Conservation (phyloP, 139 green algal species). For the Chlamydomonas urium region DNA sequence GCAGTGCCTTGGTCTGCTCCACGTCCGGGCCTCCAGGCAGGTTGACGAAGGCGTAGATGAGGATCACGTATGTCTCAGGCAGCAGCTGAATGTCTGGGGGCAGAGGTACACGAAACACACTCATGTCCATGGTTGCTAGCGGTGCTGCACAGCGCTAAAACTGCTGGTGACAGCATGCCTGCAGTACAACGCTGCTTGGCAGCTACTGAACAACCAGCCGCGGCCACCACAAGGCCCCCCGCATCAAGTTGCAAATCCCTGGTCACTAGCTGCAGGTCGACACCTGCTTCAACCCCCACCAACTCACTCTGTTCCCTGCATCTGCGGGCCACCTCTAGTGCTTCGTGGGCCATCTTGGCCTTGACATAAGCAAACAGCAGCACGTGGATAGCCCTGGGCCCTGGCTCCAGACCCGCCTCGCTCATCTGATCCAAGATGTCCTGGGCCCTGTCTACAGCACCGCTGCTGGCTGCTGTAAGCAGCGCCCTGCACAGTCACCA, state of each 20-base stretch:
- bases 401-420: not conserved
- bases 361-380: conserved; percentile 27
- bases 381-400: conserved; percentile 24
- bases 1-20: not conserved
- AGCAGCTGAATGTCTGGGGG: not conserved
- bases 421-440: not conserved
- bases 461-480: not conserved
- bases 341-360: conserved; percentile 9
- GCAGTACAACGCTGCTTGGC: not conserved
- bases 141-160: no score
- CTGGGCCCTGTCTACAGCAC: not conserved
- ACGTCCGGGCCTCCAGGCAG: not conserved
- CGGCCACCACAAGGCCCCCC: not conserved
- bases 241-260: no score
- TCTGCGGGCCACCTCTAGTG: conserved; percentile 7
- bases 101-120: not conserved
- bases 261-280: no score
- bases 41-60: conserved; percentile 21
- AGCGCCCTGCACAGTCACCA: not conserved
- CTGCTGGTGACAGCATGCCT: not conserved
- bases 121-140: not conserved
- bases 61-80: conserved; percentile 21
- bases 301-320: not conserved
- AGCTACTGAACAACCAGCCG: not conserved
- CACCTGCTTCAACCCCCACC: no score